phyloP scores from a whole-genome alignment of 805 yeast species.

The Ogataea trehaloabstinens region DNA sequence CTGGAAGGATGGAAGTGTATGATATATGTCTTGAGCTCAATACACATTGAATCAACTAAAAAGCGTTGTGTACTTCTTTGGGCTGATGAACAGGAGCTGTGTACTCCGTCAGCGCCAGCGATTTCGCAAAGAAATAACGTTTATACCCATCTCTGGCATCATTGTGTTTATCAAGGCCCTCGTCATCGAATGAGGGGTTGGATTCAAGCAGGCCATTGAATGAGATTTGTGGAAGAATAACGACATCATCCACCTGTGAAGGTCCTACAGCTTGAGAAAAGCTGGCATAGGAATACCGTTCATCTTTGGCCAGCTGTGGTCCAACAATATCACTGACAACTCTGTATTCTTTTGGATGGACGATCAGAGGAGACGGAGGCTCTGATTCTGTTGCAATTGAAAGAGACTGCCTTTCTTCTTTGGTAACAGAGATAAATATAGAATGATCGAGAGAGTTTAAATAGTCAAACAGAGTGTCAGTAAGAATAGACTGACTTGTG shows the following conservation, averaged over 20 bases:
- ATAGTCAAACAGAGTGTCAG: conserved; percentile 23
- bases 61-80: too few relatives aligned
- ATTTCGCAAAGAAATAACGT: conserved; percentile 29
- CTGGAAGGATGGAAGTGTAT: conserved; percentile 15
- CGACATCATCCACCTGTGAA: conserved; percentile 15
- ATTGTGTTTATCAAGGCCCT: conserved; percentile 4
- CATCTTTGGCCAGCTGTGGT: conserved; percentile 9
- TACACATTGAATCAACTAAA: too few relatives aligned
- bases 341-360: conserved; percentile 1
- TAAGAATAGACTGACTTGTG: conserved; percentile 22
- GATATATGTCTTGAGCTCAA: too few relatives aligned
- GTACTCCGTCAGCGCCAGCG: conserved; percentile 5
- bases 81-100: conserved; percentile 5
- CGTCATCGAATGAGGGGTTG: background rate
- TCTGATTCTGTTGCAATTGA: conserved; percentile 1
- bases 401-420: conserved; percentile 8
- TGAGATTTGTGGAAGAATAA: conserved; percentile 17
- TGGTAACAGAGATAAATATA: conserved; percentile 5
- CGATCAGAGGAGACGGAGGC: background rate
- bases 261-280: conserved; percentile 18
- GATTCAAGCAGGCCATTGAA: conserved; percentile 16
- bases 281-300: conserved; percentile 14
- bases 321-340: conserved; percentile 9
- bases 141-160: conserved; percentile 12
- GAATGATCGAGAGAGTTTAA: conserved; percentile 14